Percentiles rank a stretch among this genome's conserved stretches.
Evolutionary conservation across 345 rosid genomes (phyloP).

Genomic region (Eucalyptus cloeziana): DNA sequence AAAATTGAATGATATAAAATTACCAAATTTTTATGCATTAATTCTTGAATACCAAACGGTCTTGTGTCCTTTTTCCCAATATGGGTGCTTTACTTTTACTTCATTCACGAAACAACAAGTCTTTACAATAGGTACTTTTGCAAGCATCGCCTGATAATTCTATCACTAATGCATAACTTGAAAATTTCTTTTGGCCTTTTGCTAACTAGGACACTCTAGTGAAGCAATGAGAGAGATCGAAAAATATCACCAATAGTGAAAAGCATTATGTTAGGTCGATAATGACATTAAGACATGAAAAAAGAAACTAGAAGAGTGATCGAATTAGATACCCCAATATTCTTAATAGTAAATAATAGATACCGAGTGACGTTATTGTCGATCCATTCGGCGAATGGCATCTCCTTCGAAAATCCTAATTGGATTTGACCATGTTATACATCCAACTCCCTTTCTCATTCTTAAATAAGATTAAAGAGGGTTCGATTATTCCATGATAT

Average conservation of each 20-base stretch:
- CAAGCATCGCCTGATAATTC: background rate
- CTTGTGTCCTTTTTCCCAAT: no score
- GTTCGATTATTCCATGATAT: accelerated
- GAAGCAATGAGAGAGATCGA: background rate
- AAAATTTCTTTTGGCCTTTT: background rate
- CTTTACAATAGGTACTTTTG: background rate
- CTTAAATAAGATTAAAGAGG: background rate
- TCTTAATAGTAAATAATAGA: background rate
- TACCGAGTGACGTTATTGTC: accelerated
- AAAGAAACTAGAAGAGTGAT: background rate
- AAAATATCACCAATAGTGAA: background rate
- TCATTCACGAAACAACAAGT: background rate
- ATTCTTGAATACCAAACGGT: background rate
- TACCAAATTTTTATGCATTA: background rate
- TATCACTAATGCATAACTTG: background rate
- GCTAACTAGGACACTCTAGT: accelerated
- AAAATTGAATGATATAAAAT: background rate
- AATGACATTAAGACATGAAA: background rate
- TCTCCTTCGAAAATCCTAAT: no score
- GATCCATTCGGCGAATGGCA: background rate
- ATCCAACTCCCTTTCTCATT: background rate
- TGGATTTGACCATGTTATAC: background rate
- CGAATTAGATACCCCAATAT: background rate
- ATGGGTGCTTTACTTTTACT: background rate
- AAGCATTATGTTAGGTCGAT: background rate